phyloP scores from a whole-genome alignment of 768 basidiomycete species.

The Dioszegia hungarica region DNA sequence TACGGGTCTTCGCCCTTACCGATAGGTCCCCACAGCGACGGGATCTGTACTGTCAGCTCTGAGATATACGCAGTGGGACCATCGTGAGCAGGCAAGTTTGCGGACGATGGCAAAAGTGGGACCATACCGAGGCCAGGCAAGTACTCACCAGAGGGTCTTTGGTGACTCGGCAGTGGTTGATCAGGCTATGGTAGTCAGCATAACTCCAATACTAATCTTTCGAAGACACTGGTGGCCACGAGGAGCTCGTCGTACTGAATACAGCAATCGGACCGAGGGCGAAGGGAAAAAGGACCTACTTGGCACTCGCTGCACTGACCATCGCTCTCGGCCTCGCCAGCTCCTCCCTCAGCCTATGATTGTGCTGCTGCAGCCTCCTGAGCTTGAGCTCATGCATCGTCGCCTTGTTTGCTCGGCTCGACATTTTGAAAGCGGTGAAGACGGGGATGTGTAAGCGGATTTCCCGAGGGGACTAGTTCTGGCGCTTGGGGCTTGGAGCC shows the following conservation, averaged over 20 bases:
- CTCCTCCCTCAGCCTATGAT: conserved; percentile 86
- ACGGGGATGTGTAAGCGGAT: neutral
- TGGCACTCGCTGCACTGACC: conserved; percentile 86
- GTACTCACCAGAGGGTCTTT: conserved; percentile 58
- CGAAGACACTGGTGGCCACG: too few relatives aligned
- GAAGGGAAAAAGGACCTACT: conserved; percentile 54
- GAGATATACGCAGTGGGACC: too few relatives aligned
- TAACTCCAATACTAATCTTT: neutral
- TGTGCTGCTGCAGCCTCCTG: conserved; percentile 85
- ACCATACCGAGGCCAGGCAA: neutral
- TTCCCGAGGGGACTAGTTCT: too few relatives aligned
- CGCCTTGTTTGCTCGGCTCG: conserved; percentile 56
- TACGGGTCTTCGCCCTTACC: conserved; percentile 90
- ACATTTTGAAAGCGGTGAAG: conserved; percentile 14
- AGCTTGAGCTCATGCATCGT: conserved; percentile 98
- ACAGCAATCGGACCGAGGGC: neutral
- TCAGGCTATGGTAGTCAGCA: conserved; percentile 58
- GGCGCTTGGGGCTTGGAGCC: too few relatives aligned
- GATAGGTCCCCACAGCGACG: conserved; percentile 97
- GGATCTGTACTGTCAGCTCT: conserved; percentile 57
- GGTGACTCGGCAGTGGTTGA: conserved; percentile 90
- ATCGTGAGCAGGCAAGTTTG: too few relatives aligned
- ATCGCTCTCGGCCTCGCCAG: conserved; percentile 77
- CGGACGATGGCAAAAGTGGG: neutral
- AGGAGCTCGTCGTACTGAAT: neutral